A percentile compares a stretch with the other conserved stretches of the same genome.
Evolutionary conservation across 2,329 filamentous ascomycete species (phyloP).

Genomic region (Phoma sp.): DNA sequence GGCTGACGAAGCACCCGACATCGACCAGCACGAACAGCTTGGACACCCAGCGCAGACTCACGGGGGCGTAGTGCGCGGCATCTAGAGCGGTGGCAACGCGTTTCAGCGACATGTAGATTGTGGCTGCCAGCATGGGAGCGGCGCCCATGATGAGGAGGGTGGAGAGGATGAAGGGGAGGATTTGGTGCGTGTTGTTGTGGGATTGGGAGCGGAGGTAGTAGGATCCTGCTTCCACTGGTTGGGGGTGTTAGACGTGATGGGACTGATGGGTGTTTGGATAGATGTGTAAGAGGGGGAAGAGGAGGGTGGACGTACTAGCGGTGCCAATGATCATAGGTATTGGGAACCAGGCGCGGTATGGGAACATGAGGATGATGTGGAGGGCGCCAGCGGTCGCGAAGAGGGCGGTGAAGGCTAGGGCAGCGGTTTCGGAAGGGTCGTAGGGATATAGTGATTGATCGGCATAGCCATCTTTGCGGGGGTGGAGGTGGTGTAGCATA

Average conservation of each 20-base stretch:
- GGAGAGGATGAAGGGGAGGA: constrained; percentile 49
- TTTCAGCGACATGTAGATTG: constrained; percentile 56
- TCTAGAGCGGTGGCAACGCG: constrained; percentile 50
- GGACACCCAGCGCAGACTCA: constrained; percentile 27
- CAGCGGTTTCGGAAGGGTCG: constrained; percentile 9
- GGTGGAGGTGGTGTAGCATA: too few relatives aligned
- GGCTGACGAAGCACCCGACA: constrained; percentile 21
- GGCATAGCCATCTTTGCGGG: constrained; percentile 9
- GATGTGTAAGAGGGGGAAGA: background rate
- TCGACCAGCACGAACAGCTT: constrained; percentile 7
- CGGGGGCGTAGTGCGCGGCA: constrained; percentile 46
- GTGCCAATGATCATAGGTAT: constrained; percentile 59
- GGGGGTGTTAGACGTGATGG: too few relatives aligned
- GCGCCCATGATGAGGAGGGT: constrained; percentile 53
- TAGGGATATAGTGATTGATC: constrained; percentile 15
- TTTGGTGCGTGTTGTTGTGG: constrained; percentile 11
- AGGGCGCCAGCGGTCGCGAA: constrained; percentile 13
- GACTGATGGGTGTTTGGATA: background rate
- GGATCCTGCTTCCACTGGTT: constrained; percentile 17
- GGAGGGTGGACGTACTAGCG: constrained; percentile 48
- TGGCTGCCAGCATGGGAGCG: constrained; percentile 55
- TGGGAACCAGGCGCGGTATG: constrained; percentile 52
- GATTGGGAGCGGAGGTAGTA: constrained; percentile 21
- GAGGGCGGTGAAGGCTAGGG: constrained; percentile 10
- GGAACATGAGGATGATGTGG: constrained; percentile 12